A percentile compares a stretch with the other conserved stretches of the same genome.
phyloP scores from a whole-genome alignment of 1,284 basidiomycete species.

The Schizophyllum commune region DNA sequence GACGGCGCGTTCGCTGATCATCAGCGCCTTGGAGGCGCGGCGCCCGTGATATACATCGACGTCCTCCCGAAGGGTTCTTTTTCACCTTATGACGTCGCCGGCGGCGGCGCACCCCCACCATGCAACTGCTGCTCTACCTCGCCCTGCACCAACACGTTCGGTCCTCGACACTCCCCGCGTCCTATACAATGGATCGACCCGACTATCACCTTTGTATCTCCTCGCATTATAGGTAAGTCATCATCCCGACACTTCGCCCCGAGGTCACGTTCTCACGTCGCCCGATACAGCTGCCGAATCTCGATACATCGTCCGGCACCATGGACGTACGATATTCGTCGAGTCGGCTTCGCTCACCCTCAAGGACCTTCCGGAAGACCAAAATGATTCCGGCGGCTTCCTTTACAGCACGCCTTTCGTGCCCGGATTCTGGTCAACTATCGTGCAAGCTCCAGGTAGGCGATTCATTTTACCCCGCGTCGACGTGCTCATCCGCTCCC shows the following conservation, averaged over 20 bases:
- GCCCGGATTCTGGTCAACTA: not conserved
- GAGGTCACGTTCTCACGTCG: not conserved
- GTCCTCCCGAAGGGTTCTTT: slow-evolving; percentile 32
- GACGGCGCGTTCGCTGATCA: slow-evolving; percentile 22
- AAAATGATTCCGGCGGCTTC: not conserved
- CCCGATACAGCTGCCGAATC: not conserved
- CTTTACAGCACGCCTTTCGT: not conserved
- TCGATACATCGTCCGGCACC: not conserved
- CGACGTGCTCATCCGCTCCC: not conserved
- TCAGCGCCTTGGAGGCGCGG: slow-evolving; percentile 19
- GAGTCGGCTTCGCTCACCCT: not conserved
- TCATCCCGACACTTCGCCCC: not conserved
- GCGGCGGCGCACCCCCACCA: not conserved
- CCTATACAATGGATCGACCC: slow-evolving; percentile 2
- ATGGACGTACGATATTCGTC: not conserved
- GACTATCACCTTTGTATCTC: slow-evolving; percentile 1
- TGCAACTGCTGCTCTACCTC: not conserved
- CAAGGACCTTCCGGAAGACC: not conserved
- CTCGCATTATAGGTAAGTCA: not conserved
- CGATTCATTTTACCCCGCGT: not conserved
- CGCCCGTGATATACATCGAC: slow-evolving; percentile 50
- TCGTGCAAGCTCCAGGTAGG: slow-evolving; percentile 1
- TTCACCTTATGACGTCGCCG: not conserved
- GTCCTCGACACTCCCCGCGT: not conserved
- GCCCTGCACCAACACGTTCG: not conserved